Conservation (phyloP, 2,329 filamentous ascomycete genomes). For the Stemphylium beticola region DNA sequence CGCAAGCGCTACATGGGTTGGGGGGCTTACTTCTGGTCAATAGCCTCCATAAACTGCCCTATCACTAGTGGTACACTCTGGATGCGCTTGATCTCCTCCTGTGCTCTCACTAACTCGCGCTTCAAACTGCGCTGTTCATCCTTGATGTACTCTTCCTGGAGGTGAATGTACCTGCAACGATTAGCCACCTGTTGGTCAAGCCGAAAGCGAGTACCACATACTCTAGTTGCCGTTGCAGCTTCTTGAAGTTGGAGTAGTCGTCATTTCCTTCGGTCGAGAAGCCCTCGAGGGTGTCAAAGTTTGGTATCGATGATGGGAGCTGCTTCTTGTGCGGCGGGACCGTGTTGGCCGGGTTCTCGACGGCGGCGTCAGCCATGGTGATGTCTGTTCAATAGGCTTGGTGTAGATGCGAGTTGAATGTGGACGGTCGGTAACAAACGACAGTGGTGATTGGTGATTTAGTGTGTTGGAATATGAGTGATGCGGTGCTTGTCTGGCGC, state of each 20-base stretch:
- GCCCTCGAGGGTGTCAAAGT: slow-evolving; percentile 88
- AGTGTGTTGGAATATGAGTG: slow-evolving; percentile 3
- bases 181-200: slow-evolving; percentile 33
- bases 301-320: slow-evolving; percentile 79
- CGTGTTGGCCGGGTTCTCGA: slow-evolving; percentile 79
- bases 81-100: slow-evolving; percentile 99
- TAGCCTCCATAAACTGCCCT: slow-evolving; percentile 99
- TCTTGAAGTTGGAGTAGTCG: slow-evolving; percentile 95
- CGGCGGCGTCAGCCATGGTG: slow-evolving; percentile 82
- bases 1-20: slow-evolving; percentile 1
- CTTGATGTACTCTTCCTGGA: slow-evolving; percentile 99
- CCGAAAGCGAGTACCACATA: slow-evolving; percentile 55
- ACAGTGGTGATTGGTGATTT: background rate
- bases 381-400: slow-evolving; percentile 2
- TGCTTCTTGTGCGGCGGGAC: slow-evolving; percentile 81
- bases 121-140: slow-evolving; percentile 99
- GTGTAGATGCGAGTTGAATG: slow-evolving; percentile 3
- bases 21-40: slow-evolving; percentile 87
- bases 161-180: slow-evolving; percentile 77
- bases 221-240: slow-evolving; percentile 94
- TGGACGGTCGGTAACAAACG: slow-evolving; percentile 3
- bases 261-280: slow-evolving; percentile 80
- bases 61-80: slow-evolving; percentile 98
- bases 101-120: slow-evolving; percentile 92
- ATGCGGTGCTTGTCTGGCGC: slow-evolving; percentile 27